phyloP scores from a whole-genome alignment of 176 grass and related monocot species.

The Lolium perenne region DNA sequence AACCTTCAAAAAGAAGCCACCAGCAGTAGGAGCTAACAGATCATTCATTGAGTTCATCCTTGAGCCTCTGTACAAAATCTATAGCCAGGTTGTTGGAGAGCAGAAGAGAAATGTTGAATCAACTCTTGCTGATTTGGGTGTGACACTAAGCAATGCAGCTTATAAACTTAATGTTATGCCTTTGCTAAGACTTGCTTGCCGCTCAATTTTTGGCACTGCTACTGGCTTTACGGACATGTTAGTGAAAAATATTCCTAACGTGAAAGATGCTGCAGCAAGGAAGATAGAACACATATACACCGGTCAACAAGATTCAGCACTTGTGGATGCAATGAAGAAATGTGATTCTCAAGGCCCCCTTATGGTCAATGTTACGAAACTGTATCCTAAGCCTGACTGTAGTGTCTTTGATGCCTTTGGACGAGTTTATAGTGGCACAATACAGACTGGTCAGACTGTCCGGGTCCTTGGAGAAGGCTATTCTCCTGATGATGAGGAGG shows the following conservation, averaged over 20 bases:
- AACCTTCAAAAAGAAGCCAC: slow-evolving; percentile 90
- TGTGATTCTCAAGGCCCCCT: slow-evolving; percentile 84
- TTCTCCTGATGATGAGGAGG: slow-evolving; percentile 99
- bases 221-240: slow-evolving; percentile 97
- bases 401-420: slow-evolving; percentile 99
- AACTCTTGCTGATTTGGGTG: slow-evolving; percentile 85
- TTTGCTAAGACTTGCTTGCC: slow-evolving; percentile 92
- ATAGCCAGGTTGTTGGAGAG: slow-evolving; percentile 96
- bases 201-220: slow-evolving; percentile 90
- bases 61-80: slow-evolving; percentile 96
- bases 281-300: slow-evolving; percentile 94
- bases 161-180: slow-evolving; percentile 97
- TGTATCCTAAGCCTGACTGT: slow-evolving; percentile 95
- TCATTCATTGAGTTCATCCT: slow-evolving; percentile 97
- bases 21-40: slow-evolving; percentile 92
- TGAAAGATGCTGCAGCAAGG: slow-evolving; percentile 79
- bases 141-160: slow-evolving; percentile 85
- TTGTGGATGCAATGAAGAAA: slow-evolving; percentile 80
- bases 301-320: slow-evolving; percentile 76
- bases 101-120: slow-evolving; percentile 76
- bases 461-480: slow-evolving; percentile 95
- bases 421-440: slow-evolving; percentile 88
- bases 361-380: slow-evolving; percentile 94
- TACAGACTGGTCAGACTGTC: slow-evolving; percentile 93
- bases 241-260: slow-evolving; percentile 89